Evolutionary conservation across 2,329 filamentous ascomycete genomes (phyloP).

Genomic region (Whalleya microplaca): DNA sequence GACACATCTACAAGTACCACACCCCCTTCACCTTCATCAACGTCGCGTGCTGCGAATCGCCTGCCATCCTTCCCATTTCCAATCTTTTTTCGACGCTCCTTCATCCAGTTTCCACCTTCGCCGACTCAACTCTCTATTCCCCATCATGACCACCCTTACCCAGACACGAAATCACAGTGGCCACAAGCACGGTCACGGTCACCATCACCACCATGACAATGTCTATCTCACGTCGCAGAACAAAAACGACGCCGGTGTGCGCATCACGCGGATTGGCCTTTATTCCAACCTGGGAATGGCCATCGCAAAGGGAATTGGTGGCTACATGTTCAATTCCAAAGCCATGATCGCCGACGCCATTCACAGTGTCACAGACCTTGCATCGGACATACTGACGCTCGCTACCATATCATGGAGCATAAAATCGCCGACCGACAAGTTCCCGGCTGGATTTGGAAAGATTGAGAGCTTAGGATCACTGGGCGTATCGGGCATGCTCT

Average conservation of each 20-base stretch:
- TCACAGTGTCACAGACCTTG: constrained; percentile 92
- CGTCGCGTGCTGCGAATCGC: constrained; percentile 30
- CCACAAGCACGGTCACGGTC: constrained; percentile 60
- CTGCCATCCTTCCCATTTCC: constrained; percentile 9
- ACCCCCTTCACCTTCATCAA: constrained; percentile 14
- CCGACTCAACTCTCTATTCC: constrained; percentile 25
- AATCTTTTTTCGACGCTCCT: constrained; percentile 21
- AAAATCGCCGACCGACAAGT: constrained; percentile 78
- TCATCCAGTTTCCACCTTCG: constrained; percentile 16
- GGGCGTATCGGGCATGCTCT: constrained; percentile 88
- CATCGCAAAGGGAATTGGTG: constrained; percentile 87
- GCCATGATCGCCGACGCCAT: constrained; percentile 91
- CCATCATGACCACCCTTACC: constrained; percentile 40
- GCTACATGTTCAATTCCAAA: constrained; percentile 94
- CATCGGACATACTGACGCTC: constrained; percentile 91
- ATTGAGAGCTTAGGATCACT: constrained; percentile 94
- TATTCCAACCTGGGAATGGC: constrained; percentile 94
- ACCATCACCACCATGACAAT: constrained; percentile 84
- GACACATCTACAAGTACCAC: constrained; percentile 32
- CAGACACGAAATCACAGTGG: constrained; percentile 55
- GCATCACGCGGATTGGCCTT: constrained; percentile 87
- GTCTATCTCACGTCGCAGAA: constrained; percentile 79
- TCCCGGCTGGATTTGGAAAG: constrained; percentile 93
- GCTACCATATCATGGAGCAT: constrained; percentile 94
- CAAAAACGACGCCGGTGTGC: constrained; percentile 89